Base-by-base conservation (phyloP, 2,329 filamentous ascomycete genomes). In the Ophiostoma novo-ulmi region DNA sequence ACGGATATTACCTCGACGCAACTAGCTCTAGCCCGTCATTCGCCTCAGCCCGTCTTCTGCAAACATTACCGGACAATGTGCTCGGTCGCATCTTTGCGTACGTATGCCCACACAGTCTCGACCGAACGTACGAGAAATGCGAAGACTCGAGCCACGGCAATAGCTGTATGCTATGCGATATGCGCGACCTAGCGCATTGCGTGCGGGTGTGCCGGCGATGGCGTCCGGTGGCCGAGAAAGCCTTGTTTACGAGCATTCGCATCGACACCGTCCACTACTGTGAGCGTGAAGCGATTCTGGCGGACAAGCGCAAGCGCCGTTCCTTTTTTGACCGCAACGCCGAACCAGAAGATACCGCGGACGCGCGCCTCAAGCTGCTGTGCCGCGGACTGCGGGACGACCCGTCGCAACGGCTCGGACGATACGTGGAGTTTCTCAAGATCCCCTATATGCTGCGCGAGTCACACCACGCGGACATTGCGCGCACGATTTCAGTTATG, bases 251-350 rank as follows among this genome's bases (percentile, higher is more conserved):
- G 76, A 94, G 93, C 82, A 89, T 98, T 74, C 91, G 94, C 72
- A 95, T 98, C 78, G 94, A 98, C 78, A 87, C 91, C 22, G 94
- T 97, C 41, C 94, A 98, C 80, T 97, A 97, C 81, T 98, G 94
- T 82, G 88, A 91, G 74, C 90, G 91, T 76, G 94, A 98, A 80
- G 89, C 91, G 72, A 83, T 91, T 75, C 87, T 97, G 48, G 87
- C 91, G 69, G 92, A 94, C 75, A 89, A 87, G 78, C 90, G 94
- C 73, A 93, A 91, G 78, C 89, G 89, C 73, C 87, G 86, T 72
- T 89, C 89, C 48, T 87, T 89, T 76, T 90, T 92, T 78, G 85
- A 92, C 78, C 86, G 90, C 77, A 93, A 94, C 78, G 91, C 89
- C 73, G 88, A 93, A 72, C 90, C 92, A 10, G 89, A 94, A 76